Conservation (phyloP, 169 alveolate species). For the Miamiensis avidus region DNA sequence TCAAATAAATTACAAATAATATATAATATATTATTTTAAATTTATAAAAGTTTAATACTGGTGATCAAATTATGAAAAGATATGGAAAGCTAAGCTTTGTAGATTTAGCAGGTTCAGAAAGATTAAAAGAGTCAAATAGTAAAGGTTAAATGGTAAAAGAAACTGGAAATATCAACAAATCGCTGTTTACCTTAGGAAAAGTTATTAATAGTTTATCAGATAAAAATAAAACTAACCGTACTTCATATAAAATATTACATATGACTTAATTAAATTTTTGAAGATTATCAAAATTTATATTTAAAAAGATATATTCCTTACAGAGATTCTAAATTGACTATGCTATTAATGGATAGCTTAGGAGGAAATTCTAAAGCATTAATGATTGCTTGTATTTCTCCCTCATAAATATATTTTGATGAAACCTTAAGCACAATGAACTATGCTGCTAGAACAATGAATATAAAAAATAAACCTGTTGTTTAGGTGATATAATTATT, state of each 20-base stretch:
- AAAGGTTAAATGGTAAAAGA: constrained; percentile 81
- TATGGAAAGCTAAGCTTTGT: constrained; percentile 85
- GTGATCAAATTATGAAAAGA: constrained; percentile 71
- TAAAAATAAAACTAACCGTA: constrained; percentile 53
- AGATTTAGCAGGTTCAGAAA: constrained; percentile 87
- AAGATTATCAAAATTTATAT: constrained; percentile 13
- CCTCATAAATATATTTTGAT: constrained; percentile 70
- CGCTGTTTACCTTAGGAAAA: constrained; percentile 82
- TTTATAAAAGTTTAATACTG: constrained; percentile 43
- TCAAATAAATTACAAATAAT: neutral
- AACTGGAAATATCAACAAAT: constrained; percentile 85
- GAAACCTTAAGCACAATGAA: constrained; percentile 79
- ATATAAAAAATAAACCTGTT: constrained; percentile 86
- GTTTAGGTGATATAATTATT: constrained; percentile 45
- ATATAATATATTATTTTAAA: too few species aligned
- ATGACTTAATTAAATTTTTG: too few species aligned
- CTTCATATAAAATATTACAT: neutral
- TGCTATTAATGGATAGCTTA: constrained; percentile 83
- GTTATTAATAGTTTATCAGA: constrained; percentile 73
- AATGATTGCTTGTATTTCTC: constrained; percentile 85
- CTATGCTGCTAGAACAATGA: constrained; percentile 86
- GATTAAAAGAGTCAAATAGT: constrained; percentile 80
- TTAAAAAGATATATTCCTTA: constrained; percentile 72
- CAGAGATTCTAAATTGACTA: constrained; percentile 85
- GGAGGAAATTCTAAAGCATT: constrained; percentile 86